These are phyloP conservation scores for Ophiostoma australiae DNA, from an alignment of 2,329 filamentous ascomycete genomes.

Conservation along the genomic window DNA sequence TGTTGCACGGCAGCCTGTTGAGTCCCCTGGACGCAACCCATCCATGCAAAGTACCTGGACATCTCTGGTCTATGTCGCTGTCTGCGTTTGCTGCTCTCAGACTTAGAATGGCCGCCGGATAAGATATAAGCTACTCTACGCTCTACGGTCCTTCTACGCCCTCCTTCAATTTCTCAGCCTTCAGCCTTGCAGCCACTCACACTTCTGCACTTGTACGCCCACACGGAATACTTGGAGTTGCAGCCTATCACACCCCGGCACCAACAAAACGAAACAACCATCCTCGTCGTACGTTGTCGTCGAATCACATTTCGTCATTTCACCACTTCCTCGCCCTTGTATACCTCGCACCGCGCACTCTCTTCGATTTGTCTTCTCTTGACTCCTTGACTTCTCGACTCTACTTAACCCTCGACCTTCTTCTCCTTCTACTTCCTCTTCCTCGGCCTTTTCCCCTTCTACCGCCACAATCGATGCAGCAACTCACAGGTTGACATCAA, in stretches of 20 bases:
- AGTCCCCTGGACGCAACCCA: background rate
- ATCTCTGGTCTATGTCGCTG: background rate
- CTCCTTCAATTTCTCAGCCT: background rate
- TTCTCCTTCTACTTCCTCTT: background rate
- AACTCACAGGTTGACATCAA: background rate
- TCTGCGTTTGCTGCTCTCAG: background rate
- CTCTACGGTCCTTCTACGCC: background rate
- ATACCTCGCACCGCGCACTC: background rate
- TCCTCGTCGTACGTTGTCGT: background rate
- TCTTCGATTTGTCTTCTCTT: background rate
- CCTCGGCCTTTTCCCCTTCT: background rate
- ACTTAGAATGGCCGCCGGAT: slow-evolving; percentile 18
- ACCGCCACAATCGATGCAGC: background rate
- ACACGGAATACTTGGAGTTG: background rate
- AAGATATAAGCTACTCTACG: slow-evolving; percentile 13
- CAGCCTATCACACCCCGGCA: background rate
- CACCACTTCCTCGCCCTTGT: background rate
- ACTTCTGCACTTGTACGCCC: background rate
- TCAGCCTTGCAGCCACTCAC: slow-evolving; percentile 15
- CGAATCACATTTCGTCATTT: slow-evolving; percentile 3
- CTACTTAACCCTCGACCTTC: background rate
- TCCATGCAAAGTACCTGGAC: slow-evolving; percentile 1
- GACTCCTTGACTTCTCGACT: background rate
- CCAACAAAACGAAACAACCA: background rate
- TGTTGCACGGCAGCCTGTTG: slow-evolving; percentile 21